Percentiles rank a stretch among this genome's conserved stretches.
Conservation (phyloP, 805 yeast genomes). For the Cyberlindnera amylophila region DNA sequence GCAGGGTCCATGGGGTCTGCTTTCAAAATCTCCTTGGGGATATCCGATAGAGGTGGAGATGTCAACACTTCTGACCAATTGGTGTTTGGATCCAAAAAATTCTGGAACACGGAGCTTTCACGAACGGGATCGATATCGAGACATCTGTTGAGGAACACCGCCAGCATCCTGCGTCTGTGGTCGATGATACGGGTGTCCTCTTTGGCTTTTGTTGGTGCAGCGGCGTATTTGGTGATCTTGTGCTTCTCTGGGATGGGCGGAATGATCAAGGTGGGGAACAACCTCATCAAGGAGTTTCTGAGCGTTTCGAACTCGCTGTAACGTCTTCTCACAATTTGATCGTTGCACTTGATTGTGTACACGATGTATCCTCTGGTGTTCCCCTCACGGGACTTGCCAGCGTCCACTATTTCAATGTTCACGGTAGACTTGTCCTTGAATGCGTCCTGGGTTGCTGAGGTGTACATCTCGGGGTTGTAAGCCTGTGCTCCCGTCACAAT, state of each 20-base stretch:
- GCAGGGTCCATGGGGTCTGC: conserved; percentile 62
- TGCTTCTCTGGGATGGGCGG: conserved; percentile 95
- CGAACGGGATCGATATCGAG: conserved; percentile 52
- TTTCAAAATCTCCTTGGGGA: conserved; percentile 51
- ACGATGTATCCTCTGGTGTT: conserved; percentile 73
- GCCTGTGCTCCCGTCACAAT: conserved; percentile 19
- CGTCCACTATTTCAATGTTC: conserved; percentile 59
- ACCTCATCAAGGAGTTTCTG: conserved; percentile 61
- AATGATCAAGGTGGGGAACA: conserved; percentile 76
- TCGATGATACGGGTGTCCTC: conserved; percentile 48
- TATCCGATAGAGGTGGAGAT: conserved; percentile 48
- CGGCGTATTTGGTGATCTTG: conserved; percentile 43
- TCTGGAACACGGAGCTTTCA: conserved; percentile 60
- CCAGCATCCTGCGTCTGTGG: conserved; percentile 72
- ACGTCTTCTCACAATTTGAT: conserved; percentile 66
- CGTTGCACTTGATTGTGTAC: conserved; percentile 70
- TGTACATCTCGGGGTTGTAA: conserved; percentile 28
- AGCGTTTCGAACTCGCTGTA: conserved; percentile 91
- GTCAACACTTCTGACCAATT: conserved; percentile 78
- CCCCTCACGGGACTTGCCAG: conserved; percentile 83
- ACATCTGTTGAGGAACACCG: conserved; percentile 81
- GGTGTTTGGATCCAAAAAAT: conserved; percentile 87
- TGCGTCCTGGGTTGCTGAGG: conserved; percentile 19
- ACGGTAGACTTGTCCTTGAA: conserved; percentile 20
- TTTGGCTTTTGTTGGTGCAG: conserved; percentile 40